Evolutionary conservation across 768 basidiomycete genomes (phyloP), one percentile per base, ranked within the genome.

Genomic region (Tylopilus rubrobrunneus): DNA sequence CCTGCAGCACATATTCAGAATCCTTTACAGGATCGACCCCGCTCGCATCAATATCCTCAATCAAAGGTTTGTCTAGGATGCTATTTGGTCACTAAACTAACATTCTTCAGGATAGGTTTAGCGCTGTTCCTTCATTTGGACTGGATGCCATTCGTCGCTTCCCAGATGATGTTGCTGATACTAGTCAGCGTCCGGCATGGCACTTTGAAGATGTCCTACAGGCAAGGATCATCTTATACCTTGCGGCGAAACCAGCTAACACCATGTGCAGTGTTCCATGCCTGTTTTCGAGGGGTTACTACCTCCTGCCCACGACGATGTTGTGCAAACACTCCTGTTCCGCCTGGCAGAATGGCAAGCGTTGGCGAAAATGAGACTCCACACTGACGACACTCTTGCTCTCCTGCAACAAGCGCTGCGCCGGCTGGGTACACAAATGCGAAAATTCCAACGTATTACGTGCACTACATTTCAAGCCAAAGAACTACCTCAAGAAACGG

Each of bases 241-340:
- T 25, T 25, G 25, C 5, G 25, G 25, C 25, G 25, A 25, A 25
- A 25, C 25, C 25, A 25, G 5, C 25, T 25, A 5, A 25, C 25
- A 25, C 1, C 25, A 25, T 25, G 25, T 25, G 5, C 23, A 75
- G 74, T 73, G 72, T 47, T 59, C 70, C 0, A 63, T 76, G 2
- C 75, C 76, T 0, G 70, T 62, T 0, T 75, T 77, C 31, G 72
- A 78, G 7, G 74, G 69, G 5, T 63, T 79, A 0, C 58, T 77
- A 0, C 65, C 63, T 4, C 52, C 62, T 8, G 46, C 25, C 0
- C 60, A 73, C 19, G 56, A 74, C 1, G 14, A 23, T 1, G 47
- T 59, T 2, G 48, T 73, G 1, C 49, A 58, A 7, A 56, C 58
- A 3, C 52, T 76, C 0, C 44, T 74, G 0, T 64, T 61, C 48